phyloP scores from a whole-genome alignment of 345 rosid genomes.

The Brassica incana region DNA sequence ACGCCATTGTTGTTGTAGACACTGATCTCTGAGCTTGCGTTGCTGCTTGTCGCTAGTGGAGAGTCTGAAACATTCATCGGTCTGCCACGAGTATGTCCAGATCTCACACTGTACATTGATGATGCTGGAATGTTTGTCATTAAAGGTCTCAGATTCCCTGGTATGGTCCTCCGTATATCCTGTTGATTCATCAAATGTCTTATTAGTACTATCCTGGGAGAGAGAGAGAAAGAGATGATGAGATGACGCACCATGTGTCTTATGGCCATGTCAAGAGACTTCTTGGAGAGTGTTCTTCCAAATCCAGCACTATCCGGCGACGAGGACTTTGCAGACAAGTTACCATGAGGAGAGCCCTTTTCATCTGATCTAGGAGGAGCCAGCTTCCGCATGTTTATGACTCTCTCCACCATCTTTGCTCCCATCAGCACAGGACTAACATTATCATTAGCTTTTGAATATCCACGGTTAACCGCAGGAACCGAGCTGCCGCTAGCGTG shows the following conservation, averaged over 20 bases:
- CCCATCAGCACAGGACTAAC: constrained; percentile 88
- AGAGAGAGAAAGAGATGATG: not conserved
- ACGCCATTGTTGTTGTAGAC: constrained; percentile 71
- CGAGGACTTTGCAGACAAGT: constrained; percentile 72
- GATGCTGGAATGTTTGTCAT: constrained; percentile 98
- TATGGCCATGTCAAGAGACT: constrained; percentile 97
- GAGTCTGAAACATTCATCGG: constrained; percentile 80
- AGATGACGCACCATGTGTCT: constrained; percentile 87
- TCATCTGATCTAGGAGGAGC: constrained; percentile 80
- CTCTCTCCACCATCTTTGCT: constrained; percentile 94
- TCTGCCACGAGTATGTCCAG: constrained; percentile 70
- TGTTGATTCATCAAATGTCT: constrained; percentile 37
- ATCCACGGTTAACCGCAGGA: constrained; percentile 72
- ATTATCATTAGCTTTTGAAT: constrained; percentile 66
- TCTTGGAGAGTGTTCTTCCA: constrained; percentile 93
- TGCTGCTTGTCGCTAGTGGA: constrained; percentile 95
- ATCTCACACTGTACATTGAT: constrained; percentile 94
- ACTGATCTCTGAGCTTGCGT: constrained; percentile 94
- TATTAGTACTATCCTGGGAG: not conserved
- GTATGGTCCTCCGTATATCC: constrained; percentile 93
- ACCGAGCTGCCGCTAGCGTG: constrained; percentile 87
- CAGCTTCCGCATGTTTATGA: constrained; percentile 87
- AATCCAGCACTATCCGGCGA: constrained; percentile 93
- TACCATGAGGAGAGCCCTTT: constrained; percentile 70
- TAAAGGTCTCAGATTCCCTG: constrained; percentile 80